These are phyloP conservation scores for Cryptococcus sp. DNA, from an alignment of 1,284 basidiomycete species.

Conservation along the genomic window DNA sequence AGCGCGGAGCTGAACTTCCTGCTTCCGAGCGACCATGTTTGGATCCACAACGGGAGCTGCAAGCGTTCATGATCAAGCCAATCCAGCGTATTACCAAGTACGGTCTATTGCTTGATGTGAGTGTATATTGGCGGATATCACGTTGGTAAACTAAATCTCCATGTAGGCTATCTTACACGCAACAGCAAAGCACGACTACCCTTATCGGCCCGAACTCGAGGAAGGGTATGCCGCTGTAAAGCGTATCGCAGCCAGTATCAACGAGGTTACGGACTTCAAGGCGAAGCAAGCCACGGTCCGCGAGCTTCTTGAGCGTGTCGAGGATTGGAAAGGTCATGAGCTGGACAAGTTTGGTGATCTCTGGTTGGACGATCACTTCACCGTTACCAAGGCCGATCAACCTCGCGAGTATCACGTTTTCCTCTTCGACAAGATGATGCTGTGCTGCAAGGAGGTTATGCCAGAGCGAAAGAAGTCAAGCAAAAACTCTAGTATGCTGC, in stretches of 20 bases:
- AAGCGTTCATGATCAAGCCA: conserved; percentile 76
- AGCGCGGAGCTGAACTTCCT: conserved; percentile 42
- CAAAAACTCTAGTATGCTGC: conserved; percentile 46
- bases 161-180: conserved; percentile 41
- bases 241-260: conserved; percentile 92
- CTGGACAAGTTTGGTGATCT: conserved; percentile 90
- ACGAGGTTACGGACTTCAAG: conserved; percentile 83
- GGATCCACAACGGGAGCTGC: conserved; percentile 65
- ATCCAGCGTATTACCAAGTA: conserved; percentile 79
- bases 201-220: conserved; percentile 77
- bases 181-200: conserved; percentile 59
- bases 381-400: conserved; percentile 93
- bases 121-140: conserved; percentile 26
- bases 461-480: conserved; percentile 54
- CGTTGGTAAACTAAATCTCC: neutral
- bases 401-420: conserved; percentile 99
- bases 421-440: conserved; percentile 96
- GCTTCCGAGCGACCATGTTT: conserved; percentile 39
- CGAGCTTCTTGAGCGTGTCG: conserved; percentile 84
- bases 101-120: conserved; percentile 64
- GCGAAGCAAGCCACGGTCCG: conserved; percentile 73
- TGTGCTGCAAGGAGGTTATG: conserved; percentile 88
- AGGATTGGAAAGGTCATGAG: conserved; percentile 99
- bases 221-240: conserved; percentile 82
- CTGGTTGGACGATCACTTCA: conserved; percentile 90